Base-by-base conservation (phyloP, 306 rosid genomes). In the Abrus precatorius region DNA sequence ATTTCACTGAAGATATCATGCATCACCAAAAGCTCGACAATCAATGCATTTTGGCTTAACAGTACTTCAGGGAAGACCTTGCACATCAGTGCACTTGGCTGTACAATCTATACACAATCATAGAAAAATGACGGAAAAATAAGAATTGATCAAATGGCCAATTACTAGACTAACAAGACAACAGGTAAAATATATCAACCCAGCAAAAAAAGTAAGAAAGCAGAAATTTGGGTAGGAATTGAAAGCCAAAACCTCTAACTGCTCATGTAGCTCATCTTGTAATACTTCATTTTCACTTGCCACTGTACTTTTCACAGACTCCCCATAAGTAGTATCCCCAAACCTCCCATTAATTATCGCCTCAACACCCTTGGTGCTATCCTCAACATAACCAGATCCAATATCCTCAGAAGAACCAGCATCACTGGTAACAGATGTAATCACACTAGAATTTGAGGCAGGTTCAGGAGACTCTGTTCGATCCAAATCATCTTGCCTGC, bases 191-290 rank as follows among this genome's bases (percentile, higher is more conserved):
- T 53, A n/a, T 11, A 36, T 78, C 40, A 66, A 63, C 52, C 8
- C 8, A 2, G 36, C 27, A 65, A 5, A 43, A 44, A 57, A 10
- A 6, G 0, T 11, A 43, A 66, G 33, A 32, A 56, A 71, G 38
- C 41, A 12, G 1, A 55, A 66, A 44, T 32, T 52, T 8, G 32
- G 68, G 63, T 70, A 77, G 82, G 64, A 87, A 83, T 81, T 83
- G 85, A 85, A 89, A 88, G 80, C 76, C 83, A 85, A 85, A 90
- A 92, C 98, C 98, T 94, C 91, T 76, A 74, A 77, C 72, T 83
- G 83, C 80, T 80, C 72, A 64, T 55, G 89, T 6, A 71, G 76
- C 85, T 72, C 75, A 7, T 75, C 72, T 53, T 64, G 87, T 43
- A 54, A 80, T 14, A 65, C 86, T 66, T 75, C 82, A 52, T 81